Base-by-base conservation (phyloP, 192 early-diverging fungal genomes). In the Mortierella alpina region DNA sequence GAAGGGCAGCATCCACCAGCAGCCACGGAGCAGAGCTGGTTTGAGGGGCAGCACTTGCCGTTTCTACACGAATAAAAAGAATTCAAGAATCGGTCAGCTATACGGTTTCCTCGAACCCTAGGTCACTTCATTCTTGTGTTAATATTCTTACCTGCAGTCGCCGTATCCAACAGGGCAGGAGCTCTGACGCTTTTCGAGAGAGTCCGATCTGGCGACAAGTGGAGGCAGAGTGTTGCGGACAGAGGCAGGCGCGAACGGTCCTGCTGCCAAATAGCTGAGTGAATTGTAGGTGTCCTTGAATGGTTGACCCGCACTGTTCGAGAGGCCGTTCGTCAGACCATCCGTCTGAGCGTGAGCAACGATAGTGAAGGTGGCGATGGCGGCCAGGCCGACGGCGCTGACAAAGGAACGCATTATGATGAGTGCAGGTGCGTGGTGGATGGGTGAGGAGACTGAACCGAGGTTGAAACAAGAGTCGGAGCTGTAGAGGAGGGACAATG, bases 1-100 rank as follows among this genome's bases (percentile, higher is more conserved):
- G 20, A 14, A 50, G 48, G 46, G 47, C 66, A 68, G 47, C 66
- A 68, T 31, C 66, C 66, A 17, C 56, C 66, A 18, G 55, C 20
- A 6, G 40, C 47, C 6, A 62, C 40, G 39, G 66, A 68, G 52
- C 66, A 68, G 1, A 68, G 46, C 22, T 40, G 42, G 15, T 45
- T 15, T 2, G 14, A 1, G 11, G 55, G 66, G 23, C 66, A 68
- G 47, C 66, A 68, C 10, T 68, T 68, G 4, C 55, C 55, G 50
- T 53, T 53, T 12, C 48, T 49, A 64, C 10, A 31, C 31, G 31
- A 31, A 31, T 31, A 31, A 1, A 15, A 15, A 47, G 45, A 5
- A 45, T 6, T 9, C 17, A 23, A 63, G 17, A 49, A 50, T 3
- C 8, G 2, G 10, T 14, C 6, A 63, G 47, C 3, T n/a, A 20